Base-by-base conservation (phyloP, 2,329 filamentous ascomycete genomes). In the Chaetothyriales sp. region DNA sequence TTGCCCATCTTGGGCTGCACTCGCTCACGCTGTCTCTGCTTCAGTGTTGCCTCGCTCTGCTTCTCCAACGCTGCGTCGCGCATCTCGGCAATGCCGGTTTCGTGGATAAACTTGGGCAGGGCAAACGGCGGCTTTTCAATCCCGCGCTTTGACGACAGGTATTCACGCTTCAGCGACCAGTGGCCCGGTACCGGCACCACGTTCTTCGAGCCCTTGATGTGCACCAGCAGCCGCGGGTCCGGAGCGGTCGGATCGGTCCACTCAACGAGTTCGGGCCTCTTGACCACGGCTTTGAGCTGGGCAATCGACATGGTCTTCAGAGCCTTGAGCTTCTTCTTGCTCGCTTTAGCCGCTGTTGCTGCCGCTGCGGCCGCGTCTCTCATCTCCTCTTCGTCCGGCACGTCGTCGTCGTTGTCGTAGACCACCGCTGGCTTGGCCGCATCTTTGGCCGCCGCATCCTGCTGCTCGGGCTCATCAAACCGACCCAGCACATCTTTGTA, bases 61-160 rank as follows among this genome's bases (percentile, higher is more conserved):
- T 98, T 96, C 67, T 96, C 92, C 45, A 96, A 70, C 0, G 93
- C 88, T 2, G 92, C 90, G 65, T 96, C 92, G 58, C 92, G 83
- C 92, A 98, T 98, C 71, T 96, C 92, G 15, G 88, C 81, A 61
- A 98, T 98, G 32, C 92, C 92, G 1, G 92, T 98, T 64, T 96
- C 92, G 60, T 90, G 84, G 57, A 98, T 98, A 66, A 96, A 98
- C 61, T 90, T 92, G 1, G 92, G 92, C 15, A 98, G 76, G 22
- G 86, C 78, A 66, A 96, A 98, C 0, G 89, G 82, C 0, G 90
- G 79, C 69, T 98, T 98, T 68, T 98, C 92, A 53, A 98, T 86
- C 69, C 92, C 92, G 53, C 92, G 79, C 69, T 98, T 98, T 44
- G 89, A 95, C 0, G 90, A 96, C 2, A 98, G 74, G 63, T 98